Evolutionary conservation across 2,329 filamentous ascomycete genomes (phyloP).

Genomic region (Ascochyta rabiei): DNA sequence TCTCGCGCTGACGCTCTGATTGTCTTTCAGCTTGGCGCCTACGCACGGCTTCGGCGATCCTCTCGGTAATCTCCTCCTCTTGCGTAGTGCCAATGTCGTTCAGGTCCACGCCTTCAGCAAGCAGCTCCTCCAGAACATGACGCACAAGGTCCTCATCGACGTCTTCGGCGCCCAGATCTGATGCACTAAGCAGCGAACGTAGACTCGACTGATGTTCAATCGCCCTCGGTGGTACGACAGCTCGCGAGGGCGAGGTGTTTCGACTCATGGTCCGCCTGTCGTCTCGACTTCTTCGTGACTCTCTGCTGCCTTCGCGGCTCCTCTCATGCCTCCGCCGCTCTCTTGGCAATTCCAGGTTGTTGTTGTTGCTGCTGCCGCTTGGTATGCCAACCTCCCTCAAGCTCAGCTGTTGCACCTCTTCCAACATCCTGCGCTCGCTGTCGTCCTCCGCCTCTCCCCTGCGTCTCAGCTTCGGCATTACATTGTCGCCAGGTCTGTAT

Average conservation of each 20-base stretch:
- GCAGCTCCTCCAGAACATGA: slow-evolving; percentile 85
- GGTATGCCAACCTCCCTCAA: slow-evolving; percentile 69
- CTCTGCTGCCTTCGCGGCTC: slow-evolving; percentile 48
- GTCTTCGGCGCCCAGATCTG: slow-evolving; percentile 75
- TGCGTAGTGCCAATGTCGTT: slow-evolving; percentile 83
- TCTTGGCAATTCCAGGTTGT: slow-evolving; percentile 47
- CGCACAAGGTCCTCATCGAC: slow-evolving; percentile 87
- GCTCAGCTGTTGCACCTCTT: slow-evolving; percentile 75
- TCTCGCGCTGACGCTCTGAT: slow-evolving; percentile 61
- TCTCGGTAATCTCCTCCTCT: slow-evolving; percentile 88
- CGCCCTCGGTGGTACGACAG: slow-evolving; percentile 55
- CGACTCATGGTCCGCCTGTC: slow-evolving; percentile 35
- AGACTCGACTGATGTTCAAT: slow-evolving; percentile 91
- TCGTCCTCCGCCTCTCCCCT: slow-evolving; percentile 63
- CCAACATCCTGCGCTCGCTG: slow-evolving; percentile 72
- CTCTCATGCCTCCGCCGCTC: slow-evolving; percentile 44
- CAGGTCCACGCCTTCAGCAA: slow-evolving; percentile 86
- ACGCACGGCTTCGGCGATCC: slow-evolving; percentile 87
- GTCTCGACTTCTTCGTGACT: slow-evolving; percentile 34
- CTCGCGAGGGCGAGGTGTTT: slow-evolving; percentile 30
- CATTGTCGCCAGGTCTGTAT: slow-evolving; percentile 81
- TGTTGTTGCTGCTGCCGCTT: slow-evolving; percentile 51
- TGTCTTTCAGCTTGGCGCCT: slow-evolving; percentile 71
- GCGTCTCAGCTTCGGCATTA: slow-evolving; percentile 68
- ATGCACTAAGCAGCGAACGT: slow-evolving; percentile 80